Evolutionary conservation across 2,329 filamentous ascomycete species (phyloP).

Genomic region (Didymosphaeria variabile): DNA sequence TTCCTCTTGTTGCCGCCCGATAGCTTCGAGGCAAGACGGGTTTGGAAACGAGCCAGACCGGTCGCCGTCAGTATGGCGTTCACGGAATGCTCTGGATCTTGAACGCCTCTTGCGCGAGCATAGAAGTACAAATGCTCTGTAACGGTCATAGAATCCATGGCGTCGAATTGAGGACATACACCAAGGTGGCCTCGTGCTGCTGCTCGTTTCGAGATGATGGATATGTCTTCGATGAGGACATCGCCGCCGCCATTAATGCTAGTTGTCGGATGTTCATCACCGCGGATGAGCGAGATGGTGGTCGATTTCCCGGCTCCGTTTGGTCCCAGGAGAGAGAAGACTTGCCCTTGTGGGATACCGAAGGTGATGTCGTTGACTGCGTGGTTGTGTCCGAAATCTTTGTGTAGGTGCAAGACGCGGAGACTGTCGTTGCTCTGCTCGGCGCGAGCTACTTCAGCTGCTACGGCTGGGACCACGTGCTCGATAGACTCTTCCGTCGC

Average conservation of each 20-base stretch:
- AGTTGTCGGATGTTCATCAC: conserved; percentile 78
- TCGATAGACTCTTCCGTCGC: conserved; percentile 56
- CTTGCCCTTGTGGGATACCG: conserved; percentile 78
- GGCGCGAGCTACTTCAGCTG: conserved; percentile 70
- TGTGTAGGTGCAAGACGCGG: conserved; percentile 81
- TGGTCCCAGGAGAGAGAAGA: conserved; percentile 88
- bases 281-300: conserved; percentile 86
- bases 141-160: conserved; percentile 91
- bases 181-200: conserved; percentile 79
- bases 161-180: conserved; percentile 82
- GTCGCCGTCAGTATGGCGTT: conserved; percentile 80
- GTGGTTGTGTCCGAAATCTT: conserved; percentile 74
- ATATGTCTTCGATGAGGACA: conserved; percentile 80
- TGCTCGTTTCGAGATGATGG: conserved; percentile 76
- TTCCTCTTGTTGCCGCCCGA: conserved; percentile 96
- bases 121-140: conserved; percentile 89
- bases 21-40: conserved; percentile 79
- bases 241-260: conserved; percentile 71
- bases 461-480: conserved; percentile 64
- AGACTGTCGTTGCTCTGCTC: conserved; percentile 72
- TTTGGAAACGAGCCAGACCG: conserved; percentile 74
- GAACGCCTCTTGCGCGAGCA: conserved; percentile 81
- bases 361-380: conserved; percentile 93
- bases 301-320: conserved; percentile 94
- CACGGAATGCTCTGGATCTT: conserved; percentile 80